Evolutionary conservation across 2,329 filamentous ascomycete genomes (phyloP).

Genomic region (Ophiostoma sp.): DNA sequence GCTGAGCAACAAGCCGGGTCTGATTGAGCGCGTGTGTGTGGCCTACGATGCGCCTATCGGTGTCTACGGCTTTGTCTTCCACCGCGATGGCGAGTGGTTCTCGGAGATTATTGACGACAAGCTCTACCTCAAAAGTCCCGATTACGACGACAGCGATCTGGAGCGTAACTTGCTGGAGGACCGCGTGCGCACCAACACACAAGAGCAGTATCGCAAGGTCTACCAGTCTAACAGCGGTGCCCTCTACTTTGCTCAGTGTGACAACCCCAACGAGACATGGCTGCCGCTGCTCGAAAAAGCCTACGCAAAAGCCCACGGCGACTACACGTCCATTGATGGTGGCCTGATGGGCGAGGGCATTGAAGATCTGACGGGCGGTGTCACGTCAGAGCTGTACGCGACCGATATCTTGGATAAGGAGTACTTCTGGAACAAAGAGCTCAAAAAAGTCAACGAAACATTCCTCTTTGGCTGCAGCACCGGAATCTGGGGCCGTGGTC

Average conservation of each 20-base stretch:
- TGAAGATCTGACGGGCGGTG: conserved; percentile 59
- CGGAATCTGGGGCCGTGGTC: conserved; percentile 58
- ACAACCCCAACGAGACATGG: conserved; percentile 67
- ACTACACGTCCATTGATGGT: conserved; percentile 66
- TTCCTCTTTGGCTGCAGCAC: conserved; percentile 68
- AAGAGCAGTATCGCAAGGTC: conserved; percentile 55
- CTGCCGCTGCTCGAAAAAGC: conserved; percentile 68
- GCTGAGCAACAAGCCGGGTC: conserved; percentile 63
- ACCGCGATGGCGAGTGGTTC: conserved; percentile 71
- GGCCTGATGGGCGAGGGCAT: conserved; percentile 50
- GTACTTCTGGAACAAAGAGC: conserved; percentile 75
- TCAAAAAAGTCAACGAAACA: conserved; percentile 73
- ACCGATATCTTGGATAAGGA: conserved; percentile 73
- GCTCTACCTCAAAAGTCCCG: conserved; percentile 51
- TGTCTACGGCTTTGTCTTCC: conserved; percentile 81
- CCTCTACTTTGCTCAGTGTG: conserved; percentile 66
- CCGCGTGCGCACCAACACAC: conserved; percentile 46
- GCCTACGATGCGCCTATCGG: conserved; percentile 66
- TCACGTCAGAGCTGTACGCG: conserved; percentile 63
- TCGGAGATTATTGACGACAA: conserved; percentile 56
- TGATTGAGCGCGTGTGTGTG: conserved; percentile 71
- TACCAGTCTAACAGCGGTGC: conserved; percentile 65
- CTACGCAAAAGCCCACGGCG: conserved; percentile 69
- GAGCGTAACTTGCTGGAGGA: conserved; percentile 45
- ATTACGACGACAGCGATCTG: conserved; percentile 56